Evolutionary conservation across 1,139 yeast genomes (phyloP).

Genomic region (Diutina scorzettiae): DNA sequence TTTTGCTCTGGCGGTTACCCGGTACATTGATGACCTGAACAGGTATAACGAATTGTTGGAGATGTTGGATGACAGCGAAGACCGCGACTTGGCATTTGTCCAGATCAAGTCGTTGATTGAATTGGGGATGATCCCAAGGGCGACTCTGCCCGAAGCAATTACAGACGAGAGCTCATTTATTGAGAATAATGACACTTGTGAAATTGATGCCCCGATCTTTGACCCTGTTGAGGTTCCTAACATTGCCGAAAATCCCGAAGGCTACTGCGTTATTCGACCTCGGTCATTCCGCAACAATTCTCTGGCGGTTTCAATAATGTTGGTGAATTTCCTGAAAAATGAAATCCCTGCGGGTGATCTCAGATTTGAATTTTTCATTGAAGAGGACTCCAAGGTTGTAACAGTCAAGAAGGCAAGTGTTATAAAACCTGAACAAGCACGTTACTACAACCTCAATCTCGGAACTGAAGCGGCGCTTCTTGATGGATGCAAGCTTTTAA

Average conservation of each 20-base stretch:
- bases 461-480: not conserved
- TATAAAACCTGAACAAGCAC: constrained; percentile 4
- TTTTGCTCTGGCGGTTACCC: not conserved
- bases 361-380: not conserved
- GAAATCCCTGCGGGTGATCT: constrained; percentile 1
- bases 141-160: not conserved
- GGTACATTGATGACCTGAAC: constrained; percentile 2
- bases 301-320: constrained; percentile 1
- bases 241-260: not conserved
- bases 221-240: not conserved
- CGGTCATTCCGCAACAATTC: constrained; percentile 1
- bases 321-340: not conserved
- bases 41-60: not conserved
- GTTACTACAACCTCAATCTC: constrained; percentile 3
- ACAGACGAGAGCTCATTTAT: not conserved
- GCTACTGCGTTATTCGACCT: not conserved
- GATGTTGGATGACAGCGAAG: not conserved
- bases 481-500: not conserved
- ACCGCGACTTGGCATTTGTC: not conserved
- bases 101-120: constrained; percentile 1
- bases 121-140: not conserved
- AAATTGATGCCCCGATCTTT: not conserved
- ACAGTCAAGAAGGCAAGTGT: constrained; percentile 1
- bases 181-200: not conserved
- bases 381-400: not conserved